A percentile compares a stretch with the other conserved stretches of the same genome.
Evolutionary conservation across 2,329 filamentous ascomycete genomes (phyloP).

Genomic region (Exophiala sp.): DNA sequence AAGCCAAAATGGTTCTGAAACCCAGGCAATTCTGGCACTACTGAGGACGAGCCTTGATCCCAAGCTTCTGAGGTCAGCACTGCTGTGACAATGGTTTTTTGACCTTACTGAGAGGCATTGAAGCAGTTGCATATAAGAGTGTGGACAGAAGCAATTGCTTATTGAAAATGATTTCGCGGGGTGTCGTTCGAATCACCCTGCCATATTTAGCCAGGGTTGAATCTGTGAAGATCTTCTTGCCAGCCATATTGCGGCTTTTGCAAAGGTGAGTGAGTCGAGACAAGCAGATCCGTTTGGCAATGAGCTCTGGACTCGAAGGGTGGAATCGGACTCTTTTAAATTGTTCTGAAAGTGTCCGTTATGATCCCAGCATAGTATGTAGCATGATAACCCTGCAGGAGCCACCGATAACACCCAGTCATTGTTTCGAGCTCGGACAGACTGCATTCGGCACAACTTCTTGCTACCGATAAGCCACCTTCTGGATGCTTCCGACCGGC

Average conservation of each 20-base stretch:
- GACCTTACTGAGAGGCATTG: slow-evolving; percentile 25
- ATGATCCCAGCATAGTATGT: too few species aligned
- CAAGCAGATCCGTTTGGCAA: too few species aligned
- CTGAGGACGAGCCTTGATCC: slow-evolving; percentile 35
- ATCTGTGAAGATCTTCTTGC: slow-evolving; percentile 10
- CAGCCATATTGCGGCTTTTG: slow-evolving; percentile 15
- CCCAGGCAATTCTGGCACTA: slow-evolving; percentile 35
- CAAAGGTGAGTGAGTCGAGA: slow-evolving; percentile 1
- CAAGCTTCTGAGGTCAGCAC: slow-evolving; percentile 28
- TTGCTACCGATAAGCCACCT: too few species aligned
- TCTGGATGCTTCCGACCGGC: too few species aligned
- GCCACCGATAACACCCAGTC: too few species aligned
- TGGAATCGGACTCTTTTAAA: too few species aligned
- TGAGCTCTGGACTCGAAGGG: too few species aligned
- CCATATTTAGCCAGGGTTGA: slow-evolving; percentile 12
- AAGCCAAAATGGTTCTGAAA: slow-evolving; percentile 38
- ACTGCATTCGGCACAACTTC: too few species aligned
- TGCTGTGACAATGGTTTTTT: neutral
- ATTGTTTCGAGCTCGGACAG: too few species aligned
- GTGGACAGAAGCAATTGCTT: slow-evolving; percentile 6
- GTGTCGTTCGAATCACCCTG: slow-evolving; percentile 4
- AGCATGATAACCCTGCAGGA: too few species aligned
- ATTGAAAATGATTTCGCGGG: slow-evolving; percentile 18
- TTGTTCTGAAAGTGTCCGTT: too few species aligned
- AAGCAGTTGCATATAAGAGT: slow-evolving; percentile 10